Base-by-base conservation (phyloP, 495 filamentous ascomycete genomes). In the Neurospora sp. region DNA sequence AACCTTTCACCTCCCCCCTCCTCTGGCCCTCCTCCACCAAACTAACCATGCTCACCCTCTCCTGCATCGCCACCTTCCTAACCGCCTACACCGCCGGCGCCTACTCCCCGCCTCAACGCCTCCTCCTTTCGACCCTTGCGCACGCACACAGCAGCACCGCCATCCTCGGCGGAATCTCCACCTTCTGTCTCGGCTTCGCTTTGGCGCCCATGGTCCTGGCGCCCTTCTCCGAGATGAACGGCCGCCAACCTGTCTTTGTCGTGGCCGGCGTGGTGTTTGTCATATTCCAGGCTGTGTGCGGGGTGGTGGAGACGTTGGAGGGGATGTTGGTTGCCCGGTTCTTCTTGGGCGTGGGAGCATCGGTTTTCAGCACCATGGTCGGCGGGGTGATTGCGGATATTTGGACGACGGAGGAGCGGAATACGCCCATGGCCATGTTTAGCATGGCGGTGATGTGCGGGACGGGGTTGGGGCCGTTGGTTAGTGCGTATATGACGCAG, bases 351-450 rank as follows among this genome's bases (percentile, higher is more conserved):
- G 88, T 90, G 16, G 91, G 91, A 10, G 89, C 88, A 20, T 92
- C 89, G 2, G 95, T 94, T 0, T 97, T 97, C 78, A 91, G 89
- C 5, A 96, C 93, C 14, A 95, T 97, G 91, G 93, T 97, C 3
- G 95, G 95, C 41, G 95, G 95, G 0, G 92, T 98, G 8, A 91
- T 98, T 39, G 90, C 90, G 70, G 95, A 98, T 76, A 91, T 97
- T 73, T 98, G 94, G 80, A 89, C 91, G 42, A 87, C 91, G 10
- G 80, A 92, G 73, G 91, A 91, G 44, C 85, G 95, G 40, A 97
- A 97, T 75, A 93, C 91, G 3, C 92, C 94, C 5, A 98, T 98
- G 95, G 91, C 93, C 3, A 76, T 96, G 3, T 97, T 96, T 78
- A 89, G 91, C 1, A 92, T 89, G 2, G 83, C 85, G 27, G 94